These are phyloP conservation scores for Lactarius hatsudake DNA, from an alignment of 768 basidiomycete genomes.

Conservation along the genomic window DNA sequence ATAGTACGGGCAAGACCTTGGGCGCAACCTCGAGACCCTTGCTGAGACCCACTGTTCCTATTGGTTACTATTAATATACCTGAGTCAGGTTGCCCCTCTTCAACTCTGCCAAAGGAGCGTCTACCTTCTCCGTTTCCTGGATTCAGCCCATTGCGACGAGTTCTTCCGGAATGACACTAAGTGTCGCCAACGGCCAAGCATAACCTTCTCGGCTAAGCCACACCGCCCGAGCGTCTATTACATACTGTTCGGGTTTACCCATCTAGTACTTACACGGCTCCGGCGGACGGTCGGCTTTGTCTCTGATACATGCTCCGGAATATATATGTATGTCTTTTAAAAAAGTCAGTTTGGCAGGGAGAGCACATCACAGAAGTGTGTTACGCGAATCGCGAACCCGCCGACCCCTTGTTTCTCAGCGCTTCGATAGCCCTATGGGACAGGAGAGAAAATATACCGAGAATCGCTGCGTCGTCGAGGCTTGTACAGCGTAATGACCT, in stretches of 20 bases:
- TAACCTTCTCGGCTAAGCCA: too few species aligned
- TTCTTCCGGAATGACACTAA: too few species aligned
- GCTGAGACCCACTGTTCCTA: not conserved
- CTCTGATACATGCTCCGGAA: too few species aligned
- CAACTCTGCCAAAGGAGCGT: not conserved
- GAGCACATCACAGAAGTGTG: not conserved
- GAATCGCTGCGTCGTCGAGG: not conserved
- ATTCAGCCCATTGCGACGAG: not conserved
- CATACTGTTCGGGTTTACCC: too few species aligned
- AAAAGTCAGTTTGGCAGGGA: not conserved
- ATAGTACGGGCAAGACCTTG: not conserved
- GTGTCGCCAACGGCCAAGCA: too few species aligned
- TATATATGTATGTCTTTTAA: too few species aligned
- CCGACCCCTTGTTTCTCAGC: not conserved
- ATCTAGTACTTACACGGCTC: too few species aligned
- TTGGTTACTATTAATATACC: not conserved
- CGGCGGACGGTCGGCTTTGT: not conserved
- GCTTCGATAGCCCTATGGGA: not conserved
- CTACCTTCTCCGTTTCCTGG: not conserved
- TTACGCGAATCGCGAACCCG: constrained; percentile 4
- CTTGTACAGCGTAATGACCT: too few species aligned
- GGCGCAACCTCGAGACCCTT: not conserved
- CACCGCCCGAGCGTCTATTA: too few species aligned
- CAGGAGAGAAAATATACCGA: not conserved
- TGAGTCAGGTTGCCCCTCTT: not conserved